Evolutionary conservation across 192 early-diverging fungal species (phyloP).

Genomic region (Entomortierella lignicola): DNA sequence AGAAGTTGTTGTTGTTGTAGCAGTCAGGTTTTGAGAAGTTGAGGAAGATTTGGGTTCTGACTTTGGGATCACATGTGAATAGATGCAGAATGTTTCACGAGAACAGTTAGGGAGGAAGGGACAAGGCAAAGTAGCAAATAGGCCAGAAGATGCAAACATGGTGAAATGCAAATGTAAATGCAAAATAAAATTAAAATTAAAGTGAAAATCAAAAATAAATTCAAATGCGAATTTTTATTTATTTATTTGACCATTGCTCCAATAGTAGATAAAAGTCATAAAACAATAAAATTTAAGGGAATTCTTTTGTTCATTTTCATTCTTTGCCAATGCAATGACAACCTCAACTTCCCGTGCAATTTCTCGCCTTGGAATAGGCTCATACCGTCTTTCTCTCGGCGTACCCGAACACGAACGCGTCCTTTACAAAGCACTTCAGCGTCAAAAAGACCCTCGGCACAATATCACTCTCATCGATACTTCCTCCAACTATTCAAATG

Average conservation of each 20-base stretch:
- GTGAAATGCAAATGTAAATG: neutral
- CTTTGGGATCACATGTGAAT: conserved; percentile 30
- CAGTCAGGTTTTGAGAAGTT: neutral
- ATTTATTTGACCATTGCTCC: too few relatives aligned
- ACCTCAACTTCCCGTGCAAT: conserved; percentile 80
- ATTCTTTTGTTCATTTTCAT: too few relatives aligned
- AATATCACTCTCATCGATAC: conserved; percentile 57
- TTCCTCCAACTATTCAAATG: conserved; percentile 49
- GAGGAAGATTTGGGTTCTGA: neutral
- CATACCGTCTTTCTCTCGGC: conserved; percentile 36
- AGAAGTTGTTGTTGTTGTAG: neutral
- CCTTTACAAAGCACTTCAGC: conserved; percentile 41
- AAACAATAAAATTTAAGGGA: too few relatives aligned
- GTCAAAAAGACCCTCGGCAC: conserved; percentile 33
- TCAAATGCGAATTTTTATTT: too few relatives aligned
- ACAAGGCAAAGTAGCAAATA: conserved; percentile 51
- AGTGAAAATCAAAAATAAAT: too few relatives aligned
- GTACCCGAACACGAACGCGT: conserved; percentile 38
- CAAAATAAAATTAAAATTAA: too few relatives aligned
- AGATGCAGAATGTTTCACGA: conserved; percentile 52
- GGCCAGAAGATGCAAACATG: conserved; percentile 55
- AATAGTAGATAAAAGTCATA: too few relatives aligned
- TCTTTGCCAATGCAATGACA: neutral
- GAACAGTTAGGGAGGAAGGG: conserved; percentile 50
- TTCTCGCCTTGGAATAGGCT: conserved; percentile 49